Evolutionary conservation across 164 flowering plant genomes (phyloP).

Genomic region (Vitis rotundifolia): DNA sequence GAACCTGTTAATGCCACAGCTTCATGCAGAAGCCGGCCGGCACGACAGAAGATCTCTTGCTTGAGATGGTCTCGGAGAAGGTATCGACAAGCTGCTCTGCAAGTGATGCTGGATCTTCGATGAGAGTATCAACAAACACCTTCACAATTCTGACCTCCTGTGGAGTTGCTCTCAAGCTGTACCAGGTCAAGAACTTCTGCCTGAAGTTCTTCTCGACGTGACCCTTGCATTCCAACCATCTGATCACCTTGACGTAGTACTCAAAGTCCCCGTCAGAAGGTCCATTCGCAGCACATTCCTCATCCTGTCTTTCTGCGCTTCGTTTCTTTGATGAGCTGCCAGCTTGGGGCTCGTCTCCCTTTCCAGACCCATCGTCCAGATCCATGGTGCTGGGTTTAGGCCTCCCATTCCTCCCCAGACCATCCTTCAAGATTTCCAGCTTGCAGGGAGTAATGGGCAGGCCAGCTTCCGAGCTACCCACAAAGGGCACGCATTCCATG

Average conservation of each 20-base stretch:
- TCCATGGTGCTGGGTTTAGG: conserved; percentile 38
- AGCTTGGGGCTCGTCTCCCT: conserved; percentile 45
- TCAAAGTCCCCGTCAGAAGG: conserved; percentile 61
- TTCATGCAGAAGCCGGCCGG: conserved; percentile 77
- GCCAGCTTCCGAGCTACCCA: conserved; percentile 36
- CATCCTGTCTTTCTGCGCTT: conserved; percentile 30
- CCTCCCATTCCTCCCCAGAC: conserved; percentile 35
- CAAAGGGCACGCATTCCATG: conserved; percentile 43
- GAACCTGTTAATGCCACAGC: conserved; percentile 64
- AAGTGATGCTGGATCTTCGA: conserved; percentile 75
- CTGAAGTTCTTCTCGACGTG: conserved; percentile 73
- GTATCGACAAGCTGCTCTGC: conserved; percentile 91
- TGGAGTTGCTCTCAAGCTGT: conserved; percentile 73
- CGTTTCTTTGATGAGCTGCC: conserved; percentile 43
- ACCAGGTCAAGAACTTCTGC: conserved; percentile 92
- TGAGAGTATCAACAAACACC: conserved; percentile 71
- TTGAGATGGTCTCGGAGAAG: conserved; percentile 64
- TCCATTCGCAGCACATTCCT: conserved; percentile 31
- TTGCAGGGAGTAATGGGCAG: conserved; percentile 80
- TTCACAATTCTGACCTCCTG: conserved; percentile 76
- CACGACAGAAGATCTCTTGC: conserved; percentile 42
- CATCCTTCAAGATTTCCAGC: conserved; percentile 52
- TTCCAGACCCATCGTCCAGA: conserved; percentile 32
- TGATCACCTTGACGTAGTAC: conserved; percentile 72
- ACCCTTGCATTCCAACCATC: conserved; percentile 85